Evolutionary conservation across 2,329 filamentous ascomycete genomes (phyloP), one percentile per base, ranked within the genome.

Genomic region (Aspergillus japonicus): DNA sequence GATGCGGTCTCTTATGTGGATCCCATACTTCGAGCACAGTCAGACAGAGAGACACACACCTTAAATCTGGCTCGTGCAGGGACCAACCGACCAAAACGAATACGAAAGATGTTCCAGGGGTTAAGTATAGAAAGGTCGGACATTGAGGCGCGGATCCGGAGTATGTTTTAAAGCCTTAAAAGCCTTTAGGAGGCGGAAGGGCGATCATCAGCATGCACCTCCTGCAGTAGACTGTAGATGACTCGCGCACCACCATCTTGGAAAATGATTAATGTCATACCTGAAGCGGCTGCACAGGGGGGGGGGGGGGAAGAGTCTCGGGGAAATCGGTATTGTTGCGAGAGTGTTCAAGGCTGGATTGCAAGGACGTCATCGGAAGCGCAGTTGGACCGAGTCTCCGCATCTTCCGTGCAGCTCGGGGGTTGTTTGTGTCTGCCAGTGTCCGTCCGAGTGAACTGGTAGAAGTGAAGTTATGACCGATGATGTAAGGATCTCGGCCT

Each of bases 301-400:
- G n/a, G n/a, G n/a, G 26, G 26, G 26, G 26, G 26, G 8, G 8
- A 8, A 29, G 8, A 29, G 26, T 8, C 26, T 29, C 7, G 26
- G 26, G 7, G 26, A 8, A 29, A 29, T 2, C 26, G 26, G 26
- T 29, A 29, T 7, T 29, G 26, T 29, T 3, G 33, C 5, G 11
- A 35, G 33, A 12, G 11, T 12, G 33, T 35, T 7, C 50, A 16
- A 10, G n/a, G 19, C 21, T 23, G 12, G 19, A 50, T n/a, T 50
- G 19, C 29, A 4, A 33, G 42, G 51, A 59, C 57, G 57, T 59
- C 57, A 59, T 59, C 59, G 54, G 55, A 57, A 35, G 48, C 48
- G 39, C 42, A 39, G 52, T 47, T 48, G 31, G 21, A 42, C 50
- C 52, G 56, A 55, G 11, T 55, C 42, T 29, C 39, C 42, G 23